Percentiles rank a stretch among this genome's conserved stretches.
phyloP scores from a whole-genome alignment of 1,139 yeast genomes.

The Starmera stellimalicola region DNA sequence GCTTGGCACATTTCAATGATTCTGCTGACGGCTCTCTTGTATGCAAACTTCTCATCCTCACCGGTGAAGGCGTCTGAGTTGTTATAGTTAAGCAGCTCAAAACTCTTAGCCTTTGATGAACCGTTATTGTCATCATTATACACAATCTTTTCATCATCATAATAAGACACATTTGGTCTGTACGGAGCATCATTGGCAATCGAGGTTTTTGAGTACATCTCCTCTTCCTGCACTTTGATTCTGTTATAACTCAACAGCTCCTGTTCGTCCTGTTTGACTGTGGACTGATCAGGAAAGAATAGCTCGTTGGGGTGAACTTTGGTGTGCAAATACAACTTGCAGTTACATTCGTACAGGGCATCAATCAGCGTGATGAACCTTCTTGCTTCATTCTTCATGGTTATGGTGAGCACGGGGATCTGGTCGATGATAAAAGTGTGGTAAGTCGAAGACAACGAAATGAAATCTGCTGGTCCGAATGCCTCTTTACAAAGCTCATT shows the following conservation, averaged over 20 bases:
- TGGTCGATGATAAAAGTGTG: constrained; percentile 49
- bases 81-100: constrained; percentile 28
- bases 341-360: constrained; percentile 59
- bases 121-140: constrained; percentile 24
- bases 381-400: constrained; percentile 60
- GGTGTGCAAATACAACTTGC: constrained; percentile 44
- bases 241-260: constrained; percentile 16
- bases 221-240: constrained; percentile 50
- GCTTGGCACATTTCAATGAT: constrained; percentile 60
- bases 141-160: constrained; percentile 38
- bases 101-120: constrained; percentile 3
- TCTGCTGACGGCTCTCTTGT: constrained; percentile 61
- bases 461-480: constrained; percentile 60
- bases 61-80: constrained; percentile 57
- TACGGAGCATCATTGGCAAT: constrained; percentile 56
- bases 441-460: constrained; percentile 53
- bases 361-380: constrained; percentile 58
- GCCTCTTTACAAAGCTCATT: constrained; percentile 48
- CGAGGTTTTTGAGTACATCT: constrained; percentile 57
- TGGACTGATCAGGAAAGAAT: constrained; percentile 41
- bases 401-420: constrained; percentile 50
- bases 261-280: constrained; percentile 8
- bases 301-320: constrained; percentile 41
- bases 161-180: constrained; percentile 59
- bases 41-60: constrained; percentile 71